Percentiles rank a stretch among this genome's conserved stretches.
Conservation (phyloP, 2,329 filamentous ascomycete species). For the Mycosphaerella arachidis region DNA sequence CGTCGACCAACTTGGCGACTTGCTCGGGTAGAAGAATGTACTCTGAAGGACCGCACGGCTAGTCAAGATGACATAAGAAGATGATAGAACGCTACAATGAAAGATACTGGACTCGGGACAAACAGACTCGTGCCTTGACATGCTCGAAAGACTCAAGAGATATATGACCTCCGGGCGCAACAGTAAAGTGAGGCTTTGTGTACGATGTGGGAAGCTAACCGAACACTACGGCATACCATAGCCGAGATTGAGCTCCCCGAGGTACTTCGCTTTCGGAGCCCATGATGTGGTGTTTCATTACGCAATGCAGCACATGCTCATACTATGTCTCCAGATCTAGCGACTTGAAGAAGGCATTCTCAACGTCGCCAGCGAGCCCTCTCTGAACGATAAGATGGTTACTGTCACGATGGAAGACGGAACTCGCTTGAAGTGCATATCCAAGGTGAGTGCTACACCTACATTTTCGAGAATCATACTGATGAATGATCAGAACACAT, state of each 20-base stretch:
- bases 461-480: neutral
- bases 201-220: neutral
- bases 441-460: neutral
- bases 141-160: neutral
- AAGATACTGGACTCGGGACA: neutral
- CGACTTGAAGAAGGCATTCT: too few relatives aligned
- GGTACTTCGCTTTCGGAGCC: neutral
- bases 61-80: neutral
- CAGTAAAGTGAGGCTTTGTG: too few relatives aligned
- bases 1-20: constrained; percentile 76
- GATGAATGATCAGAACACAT: neutral
- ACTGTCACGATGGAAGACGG: neutral
- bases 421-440: neutral
- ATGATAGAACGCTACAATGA: neutral
- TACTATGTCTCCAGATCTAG: too few relatives aligned
- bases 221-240: neutral
- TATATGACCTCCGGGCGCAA: neutral
- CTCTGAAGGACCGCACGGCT: neutral
- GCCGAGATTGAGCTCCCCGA: neutral
- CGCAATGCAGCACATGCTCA: neutral
- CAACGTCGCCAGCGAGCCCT: neutral
- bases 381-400: neutral
- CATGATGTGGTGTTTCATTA: neutral
- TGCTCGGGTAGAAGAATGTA: constrained; percentile 42
- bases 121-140: neutral